Evolutionary conservation across 202 grass and related monocot genomes (phyloP).

Genomic region (Dendrocalamus latiflorus): DNA sequence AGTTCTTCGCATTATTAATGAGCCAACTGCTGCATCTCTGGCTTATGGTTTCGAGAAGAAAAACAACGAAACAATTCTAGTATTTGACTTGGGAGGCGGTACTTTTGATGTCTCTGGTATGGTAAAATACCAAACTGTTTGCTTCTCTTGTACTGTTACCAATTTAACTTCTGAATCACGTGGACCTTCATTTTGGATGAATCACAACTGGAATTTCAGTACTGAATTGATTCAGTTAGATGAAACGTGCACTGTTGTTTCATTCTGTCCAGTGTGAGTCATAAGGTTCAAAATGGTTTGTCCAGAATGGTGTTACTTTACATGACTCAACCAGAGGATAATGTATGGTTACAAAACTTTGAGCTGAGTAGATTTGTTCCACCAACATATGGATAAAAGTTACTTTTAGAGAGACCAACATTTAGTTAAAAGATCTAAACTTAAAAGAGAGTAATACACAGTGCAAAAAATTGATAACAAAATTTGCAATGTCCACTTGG

Average conservation of each 20-base stretch:
- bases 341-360: constrained; percentile 1
- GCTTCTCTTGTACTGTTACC: neutral
- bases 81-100: constrained; percentile 91
- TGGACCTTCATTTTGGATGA: neutral
- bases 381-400: neutral
- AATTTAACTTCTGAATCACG: neutral
- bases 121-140: neutral
- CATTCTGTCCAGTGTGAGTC: neutral
- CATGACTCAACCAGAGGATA: neutral
- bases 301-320: neutral
- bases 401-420: neutral
- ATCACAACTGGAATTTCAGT: neutral
- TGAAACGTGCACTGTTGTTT: neutral
- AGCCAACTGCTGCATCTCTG: constrained; percentile 91
- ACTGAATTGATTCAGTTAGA: neutral
- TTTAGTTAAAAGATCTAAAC: neutral
- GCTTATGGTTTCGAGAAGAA: constrained; percentile 97
- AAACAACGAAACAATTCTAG: constrained; percentile 96
- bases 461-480: neutral
- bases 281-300: neutral
- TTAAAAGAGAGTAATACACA: neutral
- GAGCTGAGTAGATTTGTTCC: neutral
- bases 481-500: neutral
- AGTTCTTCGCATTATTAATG: constrained; percentile 98
- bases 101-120: constrained; percentile 98